Percentiles rank a stretch among this genome's conserved stretches.
Conservation (phyloP, 495 filamentous ascomycete genomes). For the Hypoxylon rickii region DNA sequence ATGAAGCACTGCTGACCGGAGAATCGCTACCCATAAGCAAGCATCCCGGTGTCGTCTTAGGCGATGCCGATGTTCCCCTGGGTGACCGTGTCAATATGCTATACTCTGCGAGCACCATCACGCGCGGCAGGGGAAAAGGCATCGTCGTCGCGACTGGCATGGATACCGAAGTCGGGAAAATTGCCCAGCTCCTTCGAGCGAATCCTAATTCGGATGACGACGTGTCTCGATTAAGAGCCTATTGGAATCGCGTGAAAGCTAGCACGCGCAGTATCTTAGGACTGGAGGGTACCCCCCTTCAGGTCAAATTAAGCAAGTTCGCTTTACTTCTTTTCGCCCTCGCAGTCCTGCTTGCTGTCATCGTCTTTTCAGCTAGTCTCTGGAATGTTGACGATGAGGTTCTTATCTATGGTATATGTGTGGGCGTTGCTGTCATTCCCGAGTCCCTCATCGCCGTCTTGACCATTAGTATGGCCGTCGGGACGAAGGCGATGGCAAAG, state of each 20-base stretch:
- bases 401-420: constrained; percentile 68
- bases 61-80: constrained; percentile 56
- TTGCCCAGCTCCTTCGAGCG: constrained; percentile 65
- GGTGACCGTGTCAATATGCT: constrained; percentile 75
- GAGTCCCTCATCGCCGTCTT: constrained; percentile 76
- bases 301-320: constrained; percentile 71
- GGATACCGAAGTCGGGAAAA: constrained; percentile 72
- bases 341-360: constrained; percentile 70
- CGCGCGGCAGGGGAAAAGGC: constrained; percentile 69
- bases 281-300: constrained; percentile 69
- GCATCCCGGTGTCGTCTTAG: constrained; percentile 43
- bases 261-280: constrained; percentile 60
- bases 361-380: constrained; percentile 65
- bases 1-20: constrained; percentile 77
- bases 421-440: constrained; percentile 74
- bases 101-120: constrained; percentile 73
- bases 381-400: constrained; percentile 65
- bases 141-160: constrained; percentile 75
- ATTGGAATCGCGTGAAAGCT: constrained; percentile 41
- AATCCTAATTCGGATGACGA: constrained; percentile 41
- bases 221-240: constrained; percentile 33
- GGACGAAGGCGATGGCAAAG: constrained; percentile 72
- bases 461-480: constrained; percentile 76
- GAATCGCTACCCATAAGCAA: constrained; percentile 77
- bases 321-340: constrained; percentile 70